Base-by-base conservation (phyloP, 2,329 filamentous ascomycete genomes). In the Apiospora rasikravindrae region DNA sequence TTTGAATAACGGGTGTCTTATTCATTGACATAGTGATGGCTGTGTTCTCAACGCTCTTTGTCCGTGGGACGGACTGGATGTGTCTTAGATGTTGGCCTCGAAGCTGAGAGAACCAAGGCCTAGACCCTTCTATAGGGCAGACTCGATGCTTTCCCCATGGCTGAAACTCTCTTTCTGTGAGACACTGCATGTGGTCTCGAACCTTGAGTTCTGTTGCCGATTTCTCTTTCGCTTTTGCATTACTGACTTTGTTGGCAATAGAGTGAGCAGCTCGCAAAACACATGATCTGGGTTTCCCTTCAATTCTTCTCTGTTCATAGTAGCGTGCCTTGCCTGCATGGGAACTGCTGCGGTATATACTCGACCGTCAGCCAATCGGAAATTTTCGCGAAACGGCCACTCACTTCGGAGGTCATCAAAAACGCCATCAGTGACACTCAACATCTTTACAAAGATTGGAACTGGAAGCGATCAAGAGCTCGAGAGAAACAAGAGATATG, bases 1-100 rank as follows among this genome's bases (percentile, higher is more conserved):
- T 69, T 24, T 72, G 72, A 37, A 74, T 53, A n/a, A 76, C 51
- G 7, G 76, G 73, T 69, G 74, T 69, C 49, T 75, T 76, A 33
- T 70, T 73, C 5, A 64, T 67, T 42, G 51, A 10, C 26, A 33
- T 33, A 57, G 13, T n/a, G 8, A 11, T 40, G 57, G 57, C 57
- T n/a, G 33, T 64, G 29, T 22, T 33, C 53, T 61, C 16, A n/a
- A 8, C n/a, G 11, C 16, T 37, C 29, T 22, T 10, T 61, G 6
- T 13, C 53, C 14, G 29, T 33, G 29, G 29, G 19, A 64, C 19
- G 29, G 19, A 64, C 19, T 40, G 33, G n/a, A 64, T 40, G 33
- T n/a, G 19, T 22, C 37, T n/a, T 33, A 40, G 57, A n/a, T 4
- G 7, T 11, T 16, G 33, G 2, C 16, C 10, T 16, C n/a, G 57